Evolutionary conservation across 805 yeast genomes (phyloP).

Genomic region (Starmerella cellae): DNA sequence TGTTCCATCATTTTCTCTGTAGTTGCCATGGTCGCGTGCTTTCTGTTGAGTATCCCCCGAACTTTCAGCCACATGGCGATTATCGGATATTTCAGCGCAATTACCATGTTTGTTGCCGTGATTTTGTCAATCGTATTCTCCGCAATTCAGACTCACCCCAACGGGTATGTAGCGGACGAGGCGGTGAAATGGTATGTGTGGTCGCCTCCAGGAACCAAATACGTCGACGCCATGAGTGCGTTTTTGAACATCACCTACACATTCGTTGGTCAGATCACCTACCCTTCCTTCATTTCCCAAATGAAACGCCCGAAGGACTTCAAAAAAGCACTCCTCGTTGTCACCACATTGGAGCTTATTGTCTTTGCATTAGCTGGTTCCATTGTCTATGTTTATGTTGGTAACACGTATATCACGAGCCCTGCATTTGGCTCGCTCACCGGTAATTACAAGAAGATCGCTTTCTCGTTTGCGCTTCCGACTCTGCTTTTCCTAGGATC

Average conservation of each 20-base stretch:
- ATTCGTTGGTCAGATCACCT: conserved; percentile 51
- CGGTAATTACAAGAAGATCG: conserved; percentile 37
- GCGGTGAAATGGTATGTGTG: conserved; percentile 37
- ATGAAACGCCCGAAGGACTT: conserved; percentile 47
- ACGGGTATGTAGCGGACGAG: conserved; percentile 28
- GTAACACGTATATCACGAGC: conserved; percentile 39
- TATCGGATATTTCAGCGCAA: conserved; percentile 42
- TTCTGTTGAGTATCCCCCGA: conserved; percentile 41
- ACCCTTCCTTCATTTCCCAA: conserved; percentile 48
- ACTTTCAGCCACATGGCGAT: conserved; percentile 41
- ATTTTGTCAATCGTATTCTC: conserved; percentile 41
- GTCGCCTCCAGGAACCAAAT: conserved; percentile 42
- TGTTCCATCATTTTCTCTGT: conserved; percentile 44
- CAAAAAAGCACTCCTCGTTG: conserved; percentile 42
- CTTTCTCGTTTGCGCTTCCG: conserved; percentile 51
- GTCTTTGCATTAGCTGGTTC: conserved; percentile 44
- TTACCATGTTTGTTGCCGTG: conserved; percentile 46
- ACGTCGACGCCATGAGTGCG: conserved; percentile 43
- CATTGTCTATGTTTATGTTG: conserved; percentile 45
- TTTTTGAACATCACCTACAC: conserved; percentile 48
- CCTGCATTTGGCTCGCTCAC: conserved; percentile 47
- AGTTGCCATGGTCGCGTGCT: conserved; percentile 38
- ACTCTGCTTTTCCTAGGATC: conserved; percentile 41
- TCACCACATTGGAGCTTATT: conserved; percentile 38
- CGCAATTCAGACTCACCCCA: conserved; percentile 40